Base-by-base conservation (phyloP, 768 basidiomycete species). In the Gloeostereum incarnatum region DNA sequence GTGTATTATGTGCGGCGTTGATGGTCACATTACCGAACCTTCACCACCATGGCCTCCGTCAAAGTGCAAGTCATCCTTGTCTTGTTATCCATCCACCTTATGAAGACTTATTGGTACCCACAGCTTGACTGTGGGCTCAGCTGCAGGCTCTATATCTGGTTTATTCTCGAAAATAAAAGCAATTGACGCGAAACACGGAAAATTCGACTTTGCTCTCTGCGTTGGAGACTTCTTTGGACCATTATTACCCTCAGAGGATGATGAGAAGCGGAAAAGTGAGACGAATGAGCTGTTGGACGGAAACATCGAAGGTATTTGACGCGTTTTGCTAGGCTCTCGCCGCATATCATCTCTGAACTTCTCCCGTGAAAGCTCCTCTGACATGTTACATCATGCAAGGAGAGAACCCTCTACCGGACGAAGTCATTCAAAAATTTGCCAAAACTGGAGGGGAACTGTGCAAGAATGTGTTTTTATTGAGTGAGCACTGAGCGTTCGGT, bases 311-410 rank as follows among this genome's bases (percentile, higher is more conserved):
- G 80, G 87, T 78, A 55, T 30, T 63, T 40, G 27, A 8, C 36
- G 14, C 17, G 22, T 32, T 23, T 18, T 18, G 25, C 19, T 21
- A 18, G 17, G n/a, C 23, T 31, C 44, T 50, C 37, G 51, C 9
- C 32, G 31, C 25, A 20, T 47, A 38, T 42, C 13, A 26, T 24
- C 22, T 42, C 36, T 38, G 29, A 43, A 22, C 13, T 32, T n/a
- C 38, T n/a, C n/a, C n/a, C n/a, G n/a, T 39, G 41, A 17, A 47
- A 94, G 89, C 79, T 20, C 88, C 93, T 8, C 61, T 94, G 13
- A 84, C 88, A 51, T 92, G 89, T 49, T 97, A 94, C 62, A 78
- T 96, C 41, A 92, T 91, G 75, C 81, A 91, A 54, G 93, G 93
- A 13, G 74, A 78, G 38, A 62, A 78, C 46, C 76, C 82, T 1